phyloP scores from a whole-genome alignment of 345 rosid species.

The Fremontodendron californicum region DNA sequence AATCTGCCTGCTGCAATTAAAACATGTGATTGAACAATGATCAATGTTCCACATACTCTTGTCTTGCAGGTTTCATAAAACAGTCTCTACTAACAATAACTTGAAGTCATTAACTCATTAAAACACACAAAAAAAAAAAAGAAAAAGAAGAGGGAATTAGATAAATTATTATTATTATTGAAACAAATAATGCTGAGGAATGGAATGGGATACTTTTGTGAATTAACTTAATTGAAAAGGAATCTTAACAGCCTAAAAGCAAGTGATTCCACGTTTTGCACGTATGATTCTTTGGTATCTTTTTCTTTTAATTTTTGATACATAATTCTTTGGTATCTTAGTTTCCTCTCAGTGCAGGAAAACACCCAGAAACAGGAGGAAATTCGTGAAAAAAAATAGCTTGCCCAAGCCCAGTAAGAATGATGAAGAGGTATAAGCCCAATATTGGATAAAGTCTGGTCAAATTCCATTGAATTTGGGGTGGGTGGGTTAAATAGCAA shows the following conservation, averaged over 20 bases:
- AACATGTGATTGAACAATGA: not conserved
- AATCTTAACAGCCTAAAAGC: not conserved
- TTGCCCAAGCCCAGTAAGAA: not conserved
- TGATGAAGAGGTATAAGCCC: not conserved
- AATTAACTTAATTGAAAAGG: no score
- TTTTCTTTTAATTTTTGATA: no score
- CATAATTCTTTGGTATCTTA: not conserved
- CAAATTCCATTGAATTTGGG: not conserved
- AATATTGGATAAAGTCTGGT: not conserved
- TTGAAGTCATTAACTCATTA: not conserved
- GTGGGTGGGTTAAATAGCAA: not conserved
- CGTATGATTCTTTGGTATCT: not conserved
- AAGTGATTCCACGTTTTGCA: conserved; percentile 1
- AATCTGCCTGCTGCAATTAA: not conserved
- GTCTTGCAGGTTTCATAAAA: not conserved
- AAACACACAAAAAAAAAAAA: not conserved
- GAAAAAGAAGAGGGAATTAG: not conserved
- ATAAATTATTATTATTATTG: not conserved
- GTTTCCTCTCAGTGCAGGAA: conserved; percentile 18
- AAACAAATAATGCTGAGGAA: not conserved
- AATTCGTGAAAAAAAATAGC: not conserved
- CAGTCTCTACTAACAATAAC: not conserved
- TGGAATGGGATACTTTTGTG: conserved; percentile 13
- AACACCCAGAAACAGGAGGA: not conserved
- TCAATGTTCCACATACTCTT: not conserved